Evolutionary conservation across 495 filamentous ascomycete species (phyloP).

Genomic region (Beverwykella pulmonaria): DNA sequence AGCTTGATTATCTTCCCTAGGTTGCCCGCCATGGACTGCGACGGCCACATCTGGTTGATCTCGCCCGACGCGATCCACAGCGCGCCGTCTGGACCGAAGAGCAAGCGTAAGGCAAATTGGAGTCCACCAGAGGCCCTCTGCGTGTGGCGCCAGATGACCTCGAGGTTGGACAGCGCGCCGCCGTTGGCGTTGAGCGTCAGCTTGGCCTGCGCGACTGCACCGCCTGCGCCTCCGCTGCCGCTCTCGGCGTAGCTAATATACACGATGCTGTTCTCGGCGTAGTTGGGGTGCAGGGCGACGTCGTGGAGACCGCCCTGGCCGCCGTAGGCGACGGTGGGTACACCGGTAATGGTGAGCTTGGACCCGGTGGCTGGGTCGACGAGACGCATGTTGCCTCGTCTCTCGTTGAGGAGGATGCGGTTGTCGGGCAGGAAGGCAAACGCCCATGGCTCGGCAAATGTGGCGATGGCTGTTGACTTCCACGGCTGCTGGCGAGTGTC

Average conservation of each 20-base stretch:
- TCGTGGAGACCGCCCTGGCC: constrained; percentile 28
- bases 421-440: constrained; percentile 24
- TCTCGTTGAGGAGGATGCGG: constrained; percentile 22
- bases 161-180: constrained; percentile 11
- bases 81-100: constrained; percentile 21
- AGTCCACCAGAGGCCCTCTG: constrained; percentile 20
- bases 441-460: constrained; percentile 17
- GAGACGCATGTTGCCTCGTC: constrained; percentile 21
- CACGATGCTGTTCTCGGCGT: constrained; percentile 21
- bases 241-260: constrained; percentile 28
- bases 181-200: constrained; percentile 22
- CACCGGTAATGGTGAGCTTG: constrained; percentile 17
- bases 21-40: constrained; percentile 22
- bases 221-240: constrained; percentile 18
- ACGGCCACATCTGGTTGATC: constrained; percentile 21
- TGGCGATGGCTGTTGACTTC: constrained; percentile 21
- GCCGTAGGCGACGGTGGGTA: constrained; percentile 21
- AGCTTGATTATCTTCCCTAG: constrained; percentile 21
- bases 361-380: constrained; percentile 16
- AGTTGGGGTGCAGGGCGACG: constrained; percentile 20
- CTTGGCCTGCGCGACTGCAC: constrained; percentile 17
- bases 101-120: constrained; percentile 19
- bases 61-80: constrained; percentile 22
- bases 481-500: constrained; percentile 19
- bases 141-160: constrained; percentile 28